Evolutionary conservation across 345 rosid genomes (phyloP).

Genomic region (Corymbia maculata): DNA sequence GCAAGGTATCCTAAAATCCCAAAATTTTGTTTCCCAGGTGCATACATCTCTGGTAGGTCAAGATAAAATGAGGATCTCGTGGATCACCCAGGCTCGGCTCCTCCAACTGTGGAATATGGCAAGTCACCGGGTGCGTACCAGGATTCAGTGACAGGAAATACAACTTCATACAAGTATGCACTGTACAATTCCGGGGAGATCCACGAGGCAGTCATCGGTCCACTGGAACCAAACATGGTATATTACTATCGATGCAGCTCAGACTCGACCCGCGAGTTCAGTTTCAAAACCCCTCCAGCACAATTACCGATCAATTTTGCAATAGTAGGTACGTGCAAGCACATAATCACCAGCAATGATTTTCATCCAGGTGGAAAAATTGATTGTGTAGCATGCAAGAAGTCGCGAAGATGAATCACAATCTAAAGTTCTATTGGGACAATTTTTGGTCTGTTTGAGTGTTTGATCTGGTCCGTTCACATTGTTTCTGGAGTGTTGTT

Average conservation of each 20-base stretch:
- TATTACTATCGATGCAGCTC: conserved; percentile 61
- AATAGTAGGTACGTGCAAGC: conserved; percentile 26
- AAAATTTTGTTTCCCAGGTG: conserved; percentile 25
- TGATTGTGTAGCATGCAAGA: not conserved
- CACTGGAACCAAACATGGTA: conserved; percentile 37
- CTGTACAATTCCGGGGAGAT: conserved; percentile 49
- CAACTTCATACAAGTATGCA: conserved; percentile 29
- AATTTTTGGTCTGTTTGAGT: not conserved
- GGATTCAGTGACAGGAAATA: conserved; percentile 19
- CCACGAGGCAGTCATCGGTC: conserved; percentile 54
- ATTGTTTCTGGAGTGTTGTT: not conserved
- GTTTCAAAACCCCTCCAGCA: conserved; percentile 57
- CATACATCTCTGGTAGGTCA: conserved; percentile 58
- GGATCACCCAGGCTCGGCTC: conserved; percentile 35
- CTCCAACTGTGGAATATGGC: conserved; percentile 47
- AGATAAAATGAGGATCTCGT: conserved; percentile 58
- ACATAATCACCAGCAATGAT: not conserved
- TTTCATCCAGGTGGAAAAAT: not conserved
- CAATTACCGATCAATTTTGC: conserved; percentile 56
- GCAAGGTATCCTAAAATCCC: not conserved
- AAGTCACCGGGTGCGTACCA: conserved; percentile 26
- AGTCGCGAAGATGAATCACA: not conserved
- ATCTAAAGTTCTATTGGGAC: not conserved
- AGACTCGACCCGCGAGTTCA: conserved; percentile 21
- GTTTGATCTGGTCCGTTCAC: not conserved